phyloP scores from a whole-genome alignment of 1,139 yeast genomes.

The Zygosaccharomyces pseudobailii region DNA sequence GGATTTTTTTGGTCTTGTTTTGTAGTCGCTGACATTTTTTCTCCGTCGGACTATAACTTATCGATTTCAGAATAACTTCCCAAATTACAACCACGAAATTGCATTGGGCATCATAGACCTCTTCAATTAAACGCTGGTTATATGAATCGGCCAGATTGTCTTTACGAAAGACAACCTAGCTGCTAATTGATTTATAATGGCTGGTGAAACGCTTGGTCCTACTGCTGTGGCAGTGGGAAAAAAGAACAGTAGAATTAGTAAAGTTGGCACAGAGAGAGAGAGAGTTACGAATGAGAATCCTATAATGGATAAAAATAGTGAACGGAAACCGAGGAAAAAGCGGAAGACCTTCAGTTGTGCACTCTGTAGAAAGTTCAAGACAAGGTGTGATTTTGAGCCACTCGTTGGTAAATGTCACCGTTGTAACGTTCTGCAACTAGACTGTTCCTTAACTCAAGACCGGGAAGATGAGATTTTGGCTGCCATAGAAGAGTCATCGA shows the following conservation, averaged over 20 bases:
- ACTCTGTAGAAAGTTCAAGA: conserved; percentile 49
- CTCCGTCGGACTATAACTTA: not conserved
- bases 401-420: conserved; percentile 43
- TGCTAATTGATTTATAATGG: not conserved
- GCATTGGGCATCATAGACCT: not conserved
- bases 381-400: conserved; percentile 48
- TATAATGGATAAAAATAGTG: not conserved
- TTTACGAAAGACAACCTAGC: not conserved
- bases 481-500: conserved; percentile 12
- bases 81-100: not conserved
- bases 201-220: not conserved
- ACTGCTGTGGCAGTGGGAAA: not conserved
- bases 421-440: conserved; percentile 42
- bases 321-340: conserved; percentile 35
- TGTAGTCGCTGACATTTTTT: not conserved
- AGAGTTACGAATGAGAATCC: not conserved
- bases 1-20: not conserved
- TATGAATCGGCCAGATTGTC: not conserved
- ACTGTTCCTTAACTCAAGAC: conserved; percentile 43
- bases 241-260: not conserved
- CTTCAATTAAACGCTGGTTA: not conserved
- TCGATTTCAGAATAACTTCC: not conserved
- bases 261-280: not conserved
- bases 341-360: conserved; percentile 47
- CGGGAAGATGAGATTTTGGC: conserved; percentile 26